These are phyloP conservation scores for Ilex aquifolium DNA, from an alignment of 257 asterid genomes.

Conservation along the genomic window DNA sequence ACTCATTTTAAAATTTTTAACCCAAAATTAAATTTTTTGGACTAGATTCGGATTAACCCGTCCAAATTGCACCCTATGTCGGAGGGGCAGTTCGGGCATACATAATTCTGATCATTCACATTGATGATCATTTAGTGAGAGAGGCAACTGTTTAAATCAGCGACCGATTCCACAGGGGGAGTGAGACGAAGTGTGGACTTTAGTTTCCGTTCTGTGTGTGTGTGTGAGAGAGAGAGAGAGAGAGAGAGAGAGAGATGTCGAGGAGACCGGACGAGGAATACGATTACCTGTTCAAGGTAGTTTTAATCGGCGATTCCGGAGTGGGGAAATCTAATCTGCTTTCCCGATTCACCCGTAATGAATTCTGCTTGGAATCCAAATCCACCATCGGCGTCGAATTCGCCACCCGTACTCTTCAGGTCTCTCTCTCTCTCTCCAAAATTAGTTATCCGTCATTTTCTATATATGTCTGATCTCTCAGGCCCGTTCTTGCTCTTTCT, in stretches of 20 bases:
- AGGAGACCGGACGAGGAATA: conserved; percentile 50
- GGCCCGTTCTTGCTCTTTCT: too few relatives aligned
- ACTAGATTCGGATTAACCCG: too few relatives aligned
- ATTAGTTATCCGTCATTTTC: too few relatives aligned
- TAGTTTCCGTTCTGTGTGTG: too few relatives aligned
- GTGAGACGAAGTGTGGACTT: too few relatives aligned
- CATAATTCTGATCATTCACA: too few relatives aligned
- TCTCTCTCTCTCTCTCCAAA: background rate
- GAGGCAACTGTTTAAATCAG: conserved; percentile 1
- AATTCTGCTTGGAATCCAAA: conserved; percentile 42
- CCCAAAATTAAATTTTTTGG: too few relatives aligned
- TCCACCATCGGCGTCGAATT: conserved; percentile 54
- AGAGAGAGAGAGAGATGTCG: conserved; percentile 25
- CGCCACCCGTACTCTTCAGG: conserved; percentile 50
- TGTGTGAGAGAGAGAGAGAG: background rate
- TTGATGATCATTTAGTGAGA: background rate
- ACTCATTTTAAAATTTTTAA: too few relatives aligned
- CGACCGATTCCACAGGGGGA: conserved; percentile 17
- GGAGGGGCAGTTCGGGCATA: too few relatives aligned
- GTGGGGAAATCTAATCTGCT: conserved; percentile 41
- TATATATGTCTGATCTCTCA: too few relatives aligned
- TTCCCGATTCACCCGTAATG: conserved; percentile 45
- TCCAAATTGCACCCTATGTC: too few relatives aligned
- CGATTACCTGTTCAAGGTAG: conserved; percentile 43
- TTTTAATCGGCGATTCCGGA: conserved; percentile 46